Percentiles rank a stretch among this genome's conserved stretches.
Conservation (phyloP, 2,329 filamentous ascomycete genomes). For the Exophiala sideris region DNA sequence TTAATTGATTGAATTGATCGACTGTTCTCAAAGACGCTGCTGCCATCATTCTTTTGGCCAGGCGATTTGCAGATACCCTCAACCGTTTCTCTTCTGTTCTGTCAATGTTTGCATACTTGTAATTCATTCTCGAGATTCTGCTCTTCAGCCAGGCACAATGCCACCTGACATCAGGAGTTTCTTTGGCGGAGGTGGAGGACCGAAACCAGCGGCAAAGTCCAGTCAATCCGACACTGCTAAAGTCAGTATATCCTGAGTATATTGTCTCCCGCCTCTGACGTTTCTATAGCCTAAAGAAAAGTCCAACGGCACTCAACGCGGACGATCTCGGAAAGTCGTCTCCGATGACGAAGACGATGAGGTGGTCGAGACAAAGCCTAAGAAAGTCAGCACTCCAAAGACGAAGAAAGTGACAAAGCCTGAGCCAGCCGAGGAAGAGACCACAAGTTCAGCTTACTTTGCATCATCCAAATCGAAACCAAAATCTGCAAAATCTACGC, state of each 20-base stretch:
- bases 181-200: conserved; percentile 66
- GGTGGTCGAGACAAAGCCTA: conserved; percentile 31
- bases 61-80: too few species aligned
- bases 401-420: conserved; percentile 36
- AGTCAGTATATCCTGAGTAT: not conserved
- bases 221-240: not conserved
- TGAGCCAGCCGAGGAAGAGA: conserved; percentile 53
- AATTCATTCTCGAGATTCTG: too few species aligned
- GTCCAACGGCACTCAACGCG: conserved; percentile 8
- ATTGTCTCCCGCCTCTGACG: not conserved
- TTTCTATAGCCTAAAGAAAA: conserved; percentile 3
- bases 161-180: conserved; percentile 84
- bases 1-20: too few species aligned
- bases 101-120: too few species aligned
- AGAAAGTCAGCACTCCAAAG: conserved; percentile 36
- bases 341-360: conserved; percentile 76
- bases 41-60: too few species aligned
- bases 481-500: conserved; percentile 35
- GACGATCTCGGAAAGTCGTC: conserved; percentile 60
- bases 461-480: conserved; percentile 56
- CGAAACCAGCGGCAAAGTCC: conserved; percentile 37
- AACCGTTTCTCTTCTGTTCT: too few species aligned
- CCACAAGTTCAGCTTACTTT: conserved; percentile 63
- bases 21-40: too few species aligned
- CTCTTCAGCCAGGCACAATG: conserved; percentile 50